A percentile compares a stretch with the other conserved stretches of the same genome.
Evolutionary conservation across 2,329 filamentous ascomycete species (phyloP).

Genomic region (Bipolaris victoriae): DNA sequence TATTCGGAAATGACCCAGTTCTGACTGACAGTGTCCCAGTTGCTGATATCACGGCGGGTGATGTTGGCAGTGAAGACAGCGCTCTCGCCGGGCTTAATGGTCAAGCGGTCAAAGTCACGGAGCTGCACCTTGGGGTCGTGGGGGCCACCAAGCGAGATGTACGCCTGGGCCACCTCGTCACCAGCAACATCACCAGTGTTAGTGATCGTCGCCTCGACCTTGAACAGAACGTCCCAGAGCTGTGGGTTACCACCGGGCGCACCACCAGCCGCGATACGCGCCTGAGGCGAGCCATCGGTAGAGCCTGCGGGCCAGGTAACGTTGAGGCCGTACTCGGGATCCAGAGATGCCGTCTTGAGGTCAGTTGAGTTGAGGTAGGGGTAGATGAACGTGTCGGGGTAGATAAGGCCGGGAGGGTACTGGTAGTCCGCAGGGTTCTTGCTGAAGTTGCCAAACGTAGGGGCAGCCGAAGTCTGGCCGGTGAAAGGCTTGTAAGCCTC

Average conservation of each 20-base stretch:
- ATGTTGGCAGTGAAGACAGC: constrained; percentile 71
- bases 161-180: constrained; percentile 75
- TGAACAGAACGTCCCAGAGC: constrained; percentile 74
- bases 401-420: constrained; percentile 67
- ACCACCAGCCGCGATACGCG: constrained; percentile 68
- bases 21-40: constrained; percentile 81
- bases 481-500: constrained; percentile 64
- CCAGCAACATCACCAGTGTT: constrained; percentile 72
- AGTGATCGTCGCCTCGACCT: constrained; percentile 69
- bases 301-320: constrained; percentile 65
- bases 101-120: constrained; percentile 80
- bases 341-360: constrained; percentile 62
- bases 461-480: constrained; percentile 68
- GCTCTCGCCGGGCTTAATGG: constrained; percentile 71
- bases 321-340: constrained; percentile 65
- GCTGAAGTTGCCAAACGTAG: constrained; percentile 68
- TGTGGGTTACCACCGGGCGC: constrained; percentile 64
- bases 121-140: constrained; percentile 71
- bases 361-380: constrained; percentile 72
- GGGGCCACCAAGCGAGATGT: constrained; percentile 80
- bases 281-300: constrained; percentile 63
- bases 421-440: constrained; percentile 68
- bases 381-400: constrained; percentile 67
- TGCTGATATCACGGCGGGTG: constrained; percentile 81
- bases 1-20: constrained; percentile 75